Evolutionary conservation across 1,139 yeast genomes (phyloP).

Genomic region (Protomyces arabidopsidicola): DNA sequence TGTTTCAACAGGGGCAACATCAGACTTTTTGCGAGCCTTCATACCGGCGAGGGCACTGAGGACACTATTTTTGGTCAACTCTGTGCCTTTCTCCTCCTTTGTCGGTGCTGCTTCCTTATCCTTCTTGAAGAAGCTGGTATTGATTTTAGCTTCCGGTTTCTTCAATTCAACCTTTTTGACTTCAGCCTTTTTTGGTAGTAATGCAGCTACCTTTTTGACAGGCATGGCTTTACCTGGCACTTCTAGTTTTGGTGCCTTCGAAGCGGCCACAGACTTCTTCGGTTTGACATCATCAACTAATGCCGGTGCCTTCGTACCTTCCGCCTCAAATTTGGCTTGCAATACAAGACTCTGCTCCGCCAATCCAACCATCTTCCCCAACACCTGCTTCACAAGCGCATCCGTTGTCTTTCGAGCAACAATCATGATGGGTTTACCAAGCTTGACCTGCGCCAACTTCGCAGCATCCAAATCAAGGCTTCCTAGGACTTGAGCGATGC

Average conservation of each 20-base stretch:
- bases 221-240: neutral
- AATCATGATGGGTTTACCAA: constrained; percentile 19
- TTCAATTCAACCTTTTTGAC: neutral
- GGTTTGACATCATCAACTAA: constrained; percentile 8
- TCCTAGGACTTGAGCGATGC: constrained; percentile 6
- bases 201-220: neutral
- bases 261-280: constrained; percentile 1
- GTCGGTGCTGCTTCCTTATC: constrained; percentile 6
- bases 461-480: constrained; percentile 11
- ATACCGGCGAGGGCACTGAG: constrained; percentile 22
- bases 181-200: neutral
- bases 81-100: neutral
- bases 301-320: constrained; percentile 9
- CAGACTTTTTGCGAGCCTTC: constrained; percentile 20
- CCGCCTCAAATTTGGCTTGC: neutral
- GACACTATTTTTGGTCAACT: constrained; percentile 10
- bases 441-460: constrained; percentile 15
- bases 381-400: constrained; percentile 1
- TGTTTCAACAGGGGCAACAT: neutral
- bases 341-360: constrained; percentile 14
- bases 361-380: neutral
- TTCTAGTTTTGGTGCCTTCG: neutral
- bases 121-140: constrained; percentile 18
- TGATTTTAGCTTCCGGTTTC: constrained; percentile 15
- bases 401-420: constrained; percentile 21